Base-by-base conservation (phyloP, 768 basidiomycete species). In the Pulveroboletus sp. region DNA sequence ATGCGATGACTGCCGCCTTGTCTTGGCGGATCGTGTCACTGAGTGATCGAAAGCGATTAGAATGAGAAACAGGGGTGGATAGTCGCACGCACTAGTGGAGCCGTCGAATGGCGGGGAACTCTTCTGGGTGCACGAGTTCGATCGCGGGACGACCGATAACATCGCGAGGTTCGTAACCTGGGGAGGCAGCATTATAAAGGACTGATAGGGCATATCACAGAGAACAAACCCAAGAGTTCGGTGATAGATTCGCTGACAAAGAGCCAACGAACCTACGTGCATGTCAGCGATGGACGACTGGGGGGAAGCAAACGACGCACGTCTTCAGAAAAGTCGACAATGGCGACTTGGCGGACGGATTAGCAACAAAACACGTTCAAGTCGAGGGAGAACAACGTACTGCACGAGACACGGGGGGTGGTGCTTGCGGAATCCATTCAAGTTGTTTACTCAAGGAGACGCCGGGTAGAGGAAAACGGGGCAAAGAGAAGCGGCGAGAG, bases 91-190 rank as follows among this genome's bases (percentile, higher is more conserved):
- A 87, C 86, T 85, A 85, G 64, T 90, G 89, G 34, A 89, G 70
- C 50, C 75, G 73, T 59, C 78, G 78, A n/a, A 85, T 78, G 31
- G 79, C 75, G 24, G 75, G 64, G 56, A 82, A 82, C 62, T 91
- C 88, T 43, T 90, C 89, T 2, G 88, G 88, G 62, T 91, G 89
- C 24, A 87, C 86, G 52, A 90, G 82, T 45, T 87, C 80, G 37
- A 90, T 71, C 3, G 84, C 86, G 4, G 87, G 78, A 29, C 71
- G 74, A 3, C 85, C 85, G 45, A 86, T 73, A 51, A 90, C 74
- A 57, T 90, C 88, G 43, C 73, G 71, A 8, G 86, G 84, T 56
- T 90, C 87, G 59, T 75, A 90, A 42, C 87, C 87, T 90, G 59
- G 19, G 20, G 29, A n/a, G 40, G 5, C 13, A 47, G 17, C 9